phyloP scores from a whole-genome alignment of 805 yeast genomes.

The Suhomyces xylopsoci region DNA sequence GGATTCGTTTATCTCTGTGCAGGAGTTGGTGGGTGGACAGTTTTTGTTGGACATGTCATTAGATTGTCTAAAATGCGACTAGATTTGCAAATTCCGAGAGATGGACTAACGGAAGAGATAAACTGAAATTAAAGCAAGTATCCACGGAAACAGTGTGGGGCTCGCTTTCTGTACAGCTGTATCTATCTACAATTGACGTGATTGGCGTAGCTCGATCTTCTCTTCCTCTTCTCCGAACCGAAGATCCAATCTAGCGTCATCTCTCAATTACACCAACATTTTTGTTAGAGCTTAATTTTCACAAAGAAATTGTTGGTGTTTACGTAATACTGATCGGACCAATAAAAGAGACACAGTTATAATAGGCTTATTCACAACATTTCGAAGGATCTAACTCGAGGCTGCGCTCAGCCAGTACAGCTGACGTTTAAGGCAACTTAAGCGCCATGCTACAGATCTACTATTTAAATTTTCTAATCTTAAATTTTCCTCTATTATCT shows the following conservation, averaged over 20 bases:
- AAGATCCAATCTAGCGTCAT: neutral
- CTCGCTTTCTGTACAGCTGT: neutral
- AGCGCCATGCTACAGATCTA: neutral
- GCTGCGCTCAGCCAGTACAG: neutral
- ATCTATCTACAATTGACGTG: neutral
- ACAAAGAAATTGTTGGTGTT: constrained; percentile 4
- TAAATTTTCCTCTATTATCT: constrained; percentile 3
- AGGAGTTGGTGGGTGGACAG: neutral
- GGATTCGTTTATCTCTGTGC: neutral
- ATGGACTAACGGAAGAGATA: neutral
- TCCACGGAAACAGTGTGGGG: neutral
- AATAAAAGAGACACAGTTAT: neutral
- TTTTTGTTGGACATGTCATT: neutral
- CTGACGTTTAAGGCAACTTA: neutral
- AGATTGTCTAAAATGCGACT: neutral
- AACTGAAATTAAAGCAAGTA: neutral
- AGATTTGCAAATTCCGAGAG: neutral
- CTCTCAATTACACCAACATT: neutral
- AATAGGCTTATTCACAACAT: neutral
- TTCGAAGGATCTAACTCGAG: neutral
- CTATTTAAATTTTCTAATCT: neutral
- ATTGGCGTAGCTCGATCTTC: neutral
- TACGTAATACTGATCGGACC: constrained; percentile 1
- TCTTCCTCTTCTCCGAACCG: neutral
- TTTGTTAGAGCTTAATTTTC: neutral